A percentile compares a stretch with the other conserved stretches of the same genome.
Evolutionary conservation across 1,139 yeast genomes (phyloP).

Genomic region (Scheffersomyces stambukii): DNA sequence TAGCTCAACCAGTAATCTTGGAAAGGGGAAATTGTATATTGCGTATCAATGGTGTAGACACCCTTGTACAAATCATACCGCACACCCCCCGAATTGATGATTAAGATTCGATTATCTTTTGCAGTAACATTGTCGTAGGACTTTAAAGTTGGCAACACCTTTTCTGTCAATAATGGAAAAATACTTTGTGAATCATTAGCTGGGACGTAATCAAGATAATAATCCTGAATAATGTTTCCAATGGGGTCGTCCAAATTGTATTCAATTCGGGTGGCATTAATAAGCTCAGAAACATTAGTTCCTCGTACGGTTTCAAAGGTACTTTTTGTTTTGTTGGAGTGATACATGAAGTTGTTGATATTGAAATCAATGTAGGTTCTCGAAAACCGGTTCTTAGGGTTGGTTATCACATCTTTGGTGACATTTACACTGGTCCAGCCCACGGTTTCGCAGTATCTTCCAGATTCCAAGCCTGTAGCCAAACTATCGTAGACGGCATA

Average conservation of each 20-base stretch:
- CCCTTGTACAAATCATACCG: conserved; percentile 89
- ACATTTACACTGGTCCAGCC: conserved; percentile 69
- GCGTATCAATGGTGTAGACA: conserved; percentile 74
- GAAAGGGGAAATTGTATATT: conserved; percentile 84
- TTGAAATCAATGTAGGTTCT: conserved; percentile 83
- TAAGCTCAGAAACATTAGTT: conserved; percentile 35
- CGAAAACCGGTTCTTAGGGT: conserved; percentile 27
- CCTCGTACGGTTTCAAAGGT: conserved; percentile 53
- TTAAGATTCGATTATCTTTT: conserved; percentile 49
- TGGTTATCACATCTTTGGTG: conserved; percentile 11
- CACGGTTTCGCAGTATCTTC: conserved; percentile 86
- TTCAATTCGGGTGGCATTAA: conserved; percentile 41
- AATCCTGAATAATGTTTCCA: conserved; percentile 65
- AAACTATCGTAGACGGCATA: conserved; percentile 62
- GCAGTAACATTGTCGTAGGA: conserved; percentile 5
- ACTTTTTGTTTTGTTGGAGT: conserved; percentile 33
- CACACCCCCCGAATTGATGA: conserved; percentile 84
- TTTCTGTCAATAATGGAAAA: conserved; percentile 53
- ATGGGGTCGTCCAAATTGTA: conserved; percentile 52
- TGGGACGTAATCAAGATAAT: conserved; percentile 68
- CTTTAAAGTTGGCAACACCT: conserved; percentile 56
- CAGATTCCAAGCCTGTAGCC: conserved; percentile 82
- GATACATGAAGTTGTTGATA: conserved; percentile 61
- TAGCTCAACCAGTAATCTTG: conserved; percentile 70
- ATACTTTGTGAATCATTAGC: conserved; percentile 57